These are phyloP conservation scores for Cynanchum wilfordii DNA, from an alignment of 257 asterid species.

Conservation along the genomic window DNA sequence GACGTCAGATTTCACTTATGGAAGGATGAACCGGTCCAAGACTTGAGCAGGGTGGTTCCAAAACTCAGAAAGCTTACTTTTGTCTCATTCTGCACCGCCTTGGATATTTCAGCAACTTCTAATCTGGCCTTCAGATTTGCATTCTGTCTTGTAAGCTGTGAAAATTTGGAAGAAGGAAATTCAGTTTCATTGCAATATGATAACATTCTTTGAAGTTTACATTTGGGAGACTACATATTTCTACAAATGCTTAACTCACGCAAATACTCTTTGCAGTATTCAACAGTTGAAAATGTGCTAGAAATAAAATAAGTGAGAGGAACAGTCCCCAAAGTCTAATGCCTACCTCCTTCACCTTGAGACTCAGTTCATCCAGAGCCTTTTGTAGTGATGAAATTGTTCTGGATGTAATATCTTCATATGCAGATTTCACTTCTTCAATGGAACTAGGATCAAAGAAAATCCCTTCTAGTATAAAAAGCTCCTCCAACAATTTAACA, in stretches of 20 bases:
- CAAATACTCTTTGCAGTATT: neutral
- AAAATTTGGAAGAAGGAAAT: constrained; percentile 6
- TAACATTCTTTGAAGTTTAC: neutral
- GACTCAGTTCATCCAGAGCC: constrained; percentile 38
- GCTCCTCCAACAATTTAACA: constrained; percentile 61
- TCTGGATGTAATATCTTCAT: constrained; percentile 53
- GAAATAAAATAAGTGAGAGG: neutral
- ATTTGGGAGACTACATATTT: neutral
- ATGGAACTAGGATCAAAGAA: constrained; percentile 50
- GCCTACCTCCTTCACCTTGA: constrained; percentile 50
- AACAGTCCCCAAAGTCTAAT: neutral
- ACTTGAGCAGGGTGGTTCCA: neutral
- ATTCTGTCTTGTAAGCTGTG: constrained; percentile 52
- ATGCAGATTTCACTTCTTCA: constrained; percentile 56
- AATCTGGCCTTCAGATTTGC: constrained; percentile 37
- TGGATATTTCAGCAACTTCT: constrained; percentile 23
- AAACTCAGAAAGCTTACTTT: constrained; percentile 6
- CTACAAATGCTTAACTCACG: neutral
- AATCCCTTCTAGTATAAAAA: constrained; percentile 61
- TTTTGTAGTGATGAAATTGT: constrained; percentile 57
- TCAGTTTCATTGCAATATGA: neutral
- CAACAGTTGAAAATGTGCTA: neutral
- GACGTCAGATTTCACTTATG: neutral
- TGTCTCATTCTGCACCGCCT: constrained; percentile 8
- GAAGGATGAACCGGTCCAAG: constrained; percentile 18